Base-by-base conservation (phyloP, 1,284 basidiomycete species). In the Pascua guehoae region DNA sequence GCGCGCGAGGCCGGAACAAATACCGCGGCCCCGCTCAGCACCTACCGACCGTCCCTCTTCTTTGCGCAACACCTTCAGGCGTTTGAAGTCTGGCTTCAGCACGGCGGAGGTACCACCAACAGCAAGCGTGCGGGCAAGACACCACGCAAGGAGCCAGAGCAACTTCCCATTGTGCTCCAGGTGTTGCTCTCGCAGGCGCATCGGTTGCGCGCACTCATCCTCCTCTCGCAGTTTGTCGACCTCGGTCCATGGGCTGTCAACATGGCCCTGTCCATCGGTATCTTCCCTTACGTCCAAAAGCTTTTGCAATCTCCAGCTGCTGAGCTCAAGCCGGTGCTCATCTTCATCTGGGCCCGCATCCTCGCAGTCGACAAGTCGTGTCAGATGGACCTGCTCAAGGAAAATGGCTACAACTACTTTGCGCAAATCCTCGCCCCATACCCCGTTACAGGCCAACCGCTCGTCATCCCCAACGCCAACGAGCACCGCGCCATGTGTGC, bases 401-500 rank as follows among this genome's bases (percentile, higher is more conserved):
- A 88, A 54, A 84, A 86, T 57, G 91, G 90, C 0, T 93, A 88
- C 80, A 86, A 86, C 65, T 96, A 96, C 73, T 97, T 97, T 69
- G 86, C 91, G 15, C 85, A 86, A 44, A 77, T 94, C 38, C 82
- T 95, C 12, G 84, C 85, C 1, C 77, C 79, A 12, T 69, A 69
- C 43, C 69, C 73, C 1, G 66, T 66, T n/a, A 55, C 57, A 11
- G 61, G 57, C 12, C 70, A 70, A n/a, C 74, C 68, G 8, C 64
- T 76, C 37, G 80, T 85, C 38, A 85, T 97, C 36, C 91, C 93
- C 0, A 98, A 98, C 76, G 86, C 88, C 50, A 90, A 91, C 14
- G 95, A 98, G 75, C 94, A 98, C 75, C 91, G 93, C 58, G 95
- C 95, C 0, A 98, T 98, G 95, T 98, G 94, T 71, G 91, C 93